Conservation (phyloP, 1,284 basidiomycete genomes). For the Erythrobasidium hasegawianum region DNA sequence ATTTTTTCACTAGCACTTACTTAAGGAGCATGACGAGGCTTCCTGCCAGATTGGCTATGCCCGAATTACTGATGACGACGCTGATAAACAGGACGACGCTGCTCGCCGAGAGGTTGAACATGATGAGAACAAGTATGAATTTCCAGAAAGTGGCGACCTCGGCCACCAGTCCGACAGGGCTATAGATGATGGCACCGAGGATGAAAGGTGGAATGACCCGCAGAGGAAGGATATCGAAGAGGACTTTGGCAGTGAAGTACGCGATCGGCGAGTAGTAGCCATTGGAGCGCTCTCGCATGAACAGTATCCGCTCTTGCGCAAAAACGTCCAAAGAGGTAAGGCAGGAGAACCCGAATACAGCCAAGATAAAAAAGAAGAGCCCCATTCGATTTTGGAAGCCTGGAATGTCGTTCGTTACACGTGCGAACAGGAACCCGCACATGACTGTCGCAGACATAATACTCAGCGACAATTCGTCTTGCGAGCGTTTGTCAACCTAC, state of each 20-base stretch:
- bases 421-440: slow-evolving; percentile 75
- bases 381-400: slow-evolving; percentile 86
- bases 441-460: slow-evolving; percentile 56
- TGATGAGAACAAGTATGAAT: slow-evolving; percentile 86
- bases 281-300: slow-evolving; percentile 93
- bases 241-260: slow-evolving; percentile 88
- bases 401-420: slow-evolving; percentile 80
- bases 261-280: slow-evolving; percentile 94
- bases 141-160: slow-evolving; percentile 90
- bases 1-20: slow-evolving; percentile 55
- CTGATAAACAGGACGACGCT: slow-evolving; percentile 85
- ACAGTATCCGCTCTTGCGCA: slow-evolving; percentile 87
- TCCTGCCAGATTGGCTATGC: slow-evolving; percentile 87
- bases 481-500: slow-evolving; percentile 54
- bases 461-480: background rate
- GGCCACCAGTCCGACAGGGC: slow-evolving; percentile 87
- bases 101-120: slow-evolving; percentile 92
- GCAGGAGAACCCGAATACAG: slow-evolving; percentile 93
- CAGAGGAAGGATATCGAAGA: slow-evolving; percentile 92
- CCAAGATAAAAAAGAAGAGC: slow-evolving; percentile 92
- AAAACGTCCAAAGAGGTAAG: slow-evolving; percentile 87
- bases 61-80: slow-evolving; percentile 76
- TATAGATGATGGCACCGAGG: slow-evolving; percentile 89
- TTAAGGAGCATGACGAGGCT: slow-evolving; percentile 96
- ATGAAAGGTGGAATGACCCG: slow-evolving; percentile 90